phyloP scores from a whole-genome alignment of 768 basidiomycete species.

The Exsudoporus frostii region DNA sequence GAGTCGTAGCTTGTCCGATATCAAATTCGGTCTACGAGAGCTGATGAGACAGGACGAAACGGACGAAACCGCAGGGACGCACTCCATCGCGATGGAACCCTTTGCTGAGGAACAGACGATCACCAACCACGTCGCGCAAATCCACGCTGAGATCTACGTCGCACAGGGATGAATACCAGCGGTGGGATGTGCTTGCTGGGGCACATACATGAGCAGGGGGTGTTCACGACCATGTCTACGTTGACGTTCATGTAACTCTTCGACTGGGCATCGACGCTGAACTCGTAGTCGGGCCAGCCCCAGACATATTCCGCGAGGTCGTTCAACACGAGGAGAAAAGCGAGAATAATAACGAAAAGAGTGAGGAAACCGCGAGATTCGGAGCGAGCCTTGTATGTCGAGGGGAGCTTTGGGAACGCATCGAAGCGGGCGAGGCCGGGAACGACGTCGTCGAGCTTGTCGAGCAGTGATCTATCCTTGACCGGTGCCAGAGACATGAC shows the following conservation, averaged over 20 bases:
- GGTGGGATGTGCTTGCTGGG: neutral
- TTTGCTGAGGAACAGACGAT: conserved; percentile 79
- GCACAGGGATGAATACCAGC: neutral
- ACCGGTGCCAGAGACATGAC: conserved; percentile 12
- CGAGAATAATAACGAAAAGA: conserved; percentile 60
- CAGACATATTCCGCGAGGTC: conserved; percentile 90
- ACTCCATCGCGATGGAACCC: conserved; percentile 85
- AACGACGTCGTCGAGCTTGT: conserved; percentile 60
- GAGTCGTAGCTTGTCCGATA: conserved; percentile 70
- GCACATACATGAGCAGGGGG: conserved; percentile 86
- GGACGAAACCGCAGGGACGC: conserved; percentile 21
- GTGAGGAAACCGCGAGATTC: conserved; percentile 82
- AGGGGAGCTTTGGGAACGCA: conserved; percentile 83
- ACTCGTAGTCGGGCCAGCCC: conserved; percentile 90
- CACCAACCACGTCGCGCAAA: conserved; percentile 89
- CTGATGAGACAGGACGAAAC: neutral
- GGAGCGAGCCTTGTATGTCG: conserved; percentile 77
- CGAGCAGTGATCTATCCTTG: conserved; percentile 41
- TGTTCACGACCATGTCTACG: conserved; percentile 88
- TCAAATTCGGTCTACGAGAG: conserved; percentile 67
- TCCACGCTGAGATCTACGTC: conserved; percentile 78
- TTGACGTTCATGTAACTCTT: conserved; percentile 75
- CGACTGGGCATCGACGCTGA: conserved; percentile 72
- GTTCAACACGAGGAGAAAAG: conserved; percentile 76
- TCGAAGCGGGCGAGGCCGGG: conserved; percentile 68